These are phyloP conservation scores for Rehmannia glutinosa DNA, from an alignment of 257 asterid genomes.

Conservation along the genomic window DNA sequence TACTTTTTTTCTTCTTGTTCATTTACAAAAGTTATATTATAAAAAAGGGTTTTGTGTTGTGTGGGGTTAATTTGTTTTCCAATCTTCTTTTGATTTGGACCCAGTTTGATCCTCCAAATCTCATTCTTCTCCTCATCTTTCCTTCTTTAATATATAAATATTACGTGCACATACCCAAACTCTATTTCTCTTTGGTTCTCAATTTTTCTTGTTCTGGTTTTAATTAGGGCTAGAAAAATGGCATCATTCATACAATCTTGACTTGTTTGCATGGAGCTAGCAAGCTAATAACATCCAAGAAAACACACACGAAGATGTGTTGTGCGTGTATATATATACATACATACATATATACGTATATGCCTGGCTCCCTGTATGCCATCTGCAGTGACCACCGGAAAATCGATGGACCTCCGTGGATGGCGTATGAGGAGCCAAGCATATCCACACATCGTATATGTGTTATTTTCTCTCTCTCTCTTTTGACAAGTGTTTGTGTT, in stretches of 20 bases:
- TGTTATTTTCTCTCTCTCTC: background rate
- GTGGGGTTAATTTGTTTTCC: constrained; percentile 25
- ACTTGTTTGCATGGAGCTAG: background rate
- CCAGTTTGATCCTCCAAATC: constrained; percentile 53
- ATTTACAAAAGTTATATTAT: background rate
- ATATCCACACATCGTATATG: constrained; percentile 38
- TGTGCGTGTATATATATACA: background rate
- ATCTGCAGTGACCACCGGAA: constrained; percentile 73
- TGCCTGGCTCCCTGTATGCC: constrained; percentile 99
- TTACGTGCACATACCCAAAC: no score
- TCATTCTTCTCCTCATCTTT: constrained; percentile 12
- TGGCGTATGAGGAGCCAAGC: constrained; percentile 99
- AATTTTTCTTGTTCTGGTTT: no score
- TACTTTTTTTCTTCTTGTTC: background rate
- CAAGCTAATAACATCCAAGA: background rate
- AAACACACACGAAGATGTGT: background rate
- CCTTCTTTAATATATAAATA: constrained; percentile 2
- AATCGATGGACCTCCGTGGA: constrained; percentile 73
- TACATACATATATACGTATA: constrained; percentile 27
- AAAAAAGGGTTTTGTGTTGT: constrained; percentile 1
- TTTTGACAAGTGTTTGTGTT: background rate
- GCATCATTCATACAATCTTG: no score
- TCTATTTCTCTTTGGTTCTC: no score
- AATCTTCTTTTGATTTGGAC: constrained; percentile 29
- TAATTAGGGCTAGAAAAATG: no score